A percentile compares a stretch with the other conserved stretches of the same genome.
phyloP scores from a whole-genome alignment of 495 filamentous ascomycete genomes.

The Lasiosphaeriaceae sp. region DNA sequence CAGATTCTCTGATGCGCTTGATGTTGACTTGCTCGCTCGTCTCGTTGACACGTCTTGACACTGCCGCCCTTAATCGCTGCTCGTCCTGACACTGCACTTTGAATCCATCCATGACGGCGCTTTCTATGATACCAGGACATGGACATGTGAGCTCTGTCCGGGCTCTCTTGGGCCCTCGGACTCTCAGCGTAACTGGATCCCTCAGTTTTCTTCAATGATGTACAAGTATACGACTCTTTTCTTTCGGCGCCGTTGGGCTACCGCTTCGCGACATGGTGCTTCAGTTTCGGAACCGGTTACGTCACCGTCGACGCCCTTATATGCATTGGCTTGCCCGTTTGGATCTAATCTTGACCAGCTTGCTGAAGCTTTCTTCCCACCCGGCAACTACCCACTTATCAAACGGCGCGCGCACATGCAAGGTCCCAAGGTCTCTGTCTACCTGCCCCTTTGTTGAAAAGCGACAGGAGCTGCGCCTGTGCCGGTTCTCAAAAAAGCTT shows the following conservation, averaged over 20 bases:
- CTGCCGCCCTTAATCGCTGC: slow-evolving; percentile 15
- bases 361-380: not conserved
- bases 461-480: no score
- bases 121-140: slow-evolving; percentile 16
- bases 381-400: no score
- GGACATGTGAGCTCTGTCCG: slow-evolving; percentile 9
- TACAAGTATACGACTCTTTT: slow-evolving; percentile 1
- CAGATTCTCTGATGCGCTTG: slow-evolving; percentile 23
- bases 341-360: slow-evolving; percentile 6
- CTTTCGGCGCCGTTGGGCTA: not conserved
- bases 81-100: slow-evolving; percentile 16
- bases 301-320: not conserved
- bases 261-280: no score
- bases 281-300: not conserved
- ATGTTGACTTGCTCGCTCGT: slow-evolving; percentile 23
- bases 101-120: slow-evolving; percentile 10
- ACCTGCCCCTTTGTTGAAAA: no score
- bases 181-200: not conserved
- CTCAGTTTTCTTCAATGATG: not conserved
- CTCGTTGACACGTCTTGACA: slow-evolving; percentile 23
- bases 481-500: no score
- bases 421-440: no score
- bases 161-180: not conserved
- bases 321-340: slow-evolving; percentile 4
- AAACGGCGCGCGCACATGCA: no score